Base-by-base conservation (phyloP, 805 yeast genomes). In the Candida sithepensis region DNA sequence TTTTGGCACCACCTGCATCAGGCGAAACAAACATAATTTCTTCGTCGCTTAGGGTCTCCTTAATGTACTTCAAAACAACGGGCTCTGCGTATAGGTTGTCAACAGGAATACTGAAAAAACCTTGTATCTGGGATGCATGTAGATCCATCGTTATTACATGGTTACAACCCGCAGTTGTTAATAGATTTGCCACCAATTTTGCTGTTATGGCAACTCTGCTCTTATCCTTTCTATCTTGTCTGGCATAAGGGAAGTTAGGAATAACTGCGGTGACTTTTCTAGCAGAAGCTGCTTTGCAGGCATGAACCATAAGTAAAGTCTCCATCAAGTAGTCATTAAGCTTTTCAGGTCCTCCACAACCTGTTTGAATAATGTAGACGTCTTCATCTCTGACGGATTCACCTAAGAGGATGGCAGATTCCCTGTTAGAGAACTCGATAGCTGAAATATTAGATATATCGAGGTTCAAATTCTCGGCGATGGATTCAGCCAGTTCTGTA, bases 1-100 rank as follows among this genome's bases (percentile, higher is more conserved):
- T 79, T 68, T 92, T 92, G 46, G 98, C 98, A 50, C 99, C 99
- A 58, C 99, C 99, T 3, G 99, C 99, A 71, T 92, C 99, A 3
- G 99, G 99, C 4, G 97, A 89, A 12, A 92, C 95, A 46, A 92
- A 80, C 44, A 90, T 88, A 9, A 90, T 77, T 44, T 78, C 71
- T 49, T 82, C 74, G 28, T 70, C 68, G 52, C 73, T 68, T 53
- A 78, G 75, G 40, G 81, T 77, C 51, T 82, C 87, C 53, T 78
- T 81, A 57, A 92, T 88, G 66, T 88, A 94, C 56, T 86, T 73
- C 42, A 92, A 77, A 19, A 88, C 95, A 47, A 85, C 81, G 42
- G 99, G 98, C 64, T 94, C 98, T 18, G 96, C 97, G 59, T 91
- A 92, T 52, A 92, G 74, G 63, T 92, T 94, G 70, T 92, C 98